Evolutionary conservation across 345 rosid genomes (phyloP).

Genomic region (Rubroshorea leprosula): DNA sequence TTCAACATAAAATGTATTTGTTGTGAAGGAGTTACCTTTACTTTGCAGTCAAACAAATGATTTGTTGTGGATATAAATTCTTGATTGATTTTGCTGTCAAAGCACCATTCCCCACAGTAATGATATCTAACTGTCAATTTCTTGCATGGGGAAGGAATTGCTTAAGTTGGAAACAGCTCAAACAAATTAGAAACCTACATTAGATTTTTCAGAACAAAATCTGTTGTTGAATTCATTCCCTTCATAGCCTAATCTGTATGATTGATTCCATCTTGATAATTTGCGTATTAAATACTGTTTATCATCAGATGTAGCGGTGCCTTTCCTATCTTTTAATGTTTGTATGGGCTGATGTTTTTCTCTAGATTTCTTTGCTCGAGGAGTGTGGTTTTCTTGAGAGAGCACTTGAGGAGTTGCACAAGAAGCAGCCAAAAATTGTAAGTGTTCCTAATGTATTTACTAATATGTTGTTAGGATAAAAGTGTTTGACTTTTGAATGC

Average conservation of each 20-base stretch:
- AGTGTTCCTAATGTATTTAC: slow-evolving; percentile 19
- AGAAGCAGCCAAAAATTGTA: slow-evolving; percentile 73
- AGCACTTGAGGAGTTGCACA: slow-evolving; percentile 82
- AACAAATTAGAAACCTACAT: too few relatives aligned
- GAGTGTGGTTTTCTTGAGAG: slow-evolving; percentile 59
- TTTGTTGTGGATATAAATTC: too few relatives aligned
- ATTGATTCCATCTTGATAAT: background rate
- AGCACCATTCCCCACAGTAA: too few relatives aligned
- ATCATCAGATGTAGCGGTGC: background rate
- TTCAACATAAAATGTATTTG: too few relatives aligned
- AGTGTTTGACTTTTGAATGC: slow-evolving; percentile 1
- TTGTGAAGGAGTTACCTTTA: background rate
- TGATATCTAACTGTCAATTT: too few relatives aligned
- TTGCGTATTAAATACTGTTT: background rate
- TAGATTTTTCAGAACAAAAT: background rate
- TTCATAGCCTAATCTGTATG: too few relatives aligned
- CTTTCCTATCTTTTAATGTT: background rate
- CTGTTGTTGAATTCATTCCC: background rate
- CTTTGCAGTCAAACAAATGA: too few relatives aligned
- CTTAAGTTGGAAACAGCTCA: too few relatives aligned
- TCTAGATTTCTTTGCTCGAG: slow-evolving; percentile 87
- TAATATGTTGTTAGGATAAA: background rate
- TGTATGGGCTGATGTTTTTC: slow-evolving; percentile 10
- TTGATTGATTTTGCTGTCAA: too few relatives aligned
- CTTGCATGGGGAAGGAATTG: too few relatives aligned